Conservation (phyloP, 495 filamentous ascomycete genomes). For the Alectoria sarmentosa region DNA sequence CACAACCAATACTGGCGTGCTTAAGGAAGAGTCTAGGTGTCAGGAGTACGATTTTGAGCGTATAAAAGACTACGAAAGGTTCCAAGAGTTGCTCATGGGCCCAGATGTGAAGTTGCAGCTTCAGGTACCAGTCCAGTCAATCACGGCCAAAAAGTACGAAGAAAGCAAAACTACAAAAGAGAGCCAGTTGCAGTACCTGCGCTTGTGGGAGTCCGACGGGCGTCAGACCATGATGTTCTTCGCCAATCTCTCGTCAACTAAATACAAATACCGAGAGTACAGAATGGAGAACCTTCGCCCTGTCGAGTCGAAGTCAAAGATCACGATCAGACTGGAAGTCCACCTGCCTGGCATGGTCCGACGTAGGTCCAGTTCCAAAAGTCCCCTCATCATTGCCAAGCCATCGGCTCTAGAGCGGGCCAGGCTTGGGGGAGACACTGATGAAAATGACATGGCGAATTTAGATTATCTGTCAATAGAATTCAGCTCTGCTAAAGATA, state of each 20-base stretch:
- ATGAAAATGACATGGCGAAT: constrained; percentile 10
- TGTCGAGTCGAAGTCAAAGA: constrained; percentile 19
- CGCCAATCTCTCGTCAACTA: constrained; percentile 9
- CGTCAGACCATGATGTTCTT: constrained; percentile 19
- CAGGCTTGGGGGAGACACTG: not conserved
- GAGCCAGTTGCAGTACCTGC: constrained; percentile 17
- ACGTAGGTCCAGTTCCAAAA: constrained; percentile 18
- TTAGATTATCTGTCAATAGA: constrained; percentile 20
- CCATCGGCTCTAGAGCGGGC: not conserved
- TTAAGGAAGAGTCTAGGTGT: constrained; percentile 10
- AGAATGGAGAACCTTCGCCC: constrained; percentile 17
- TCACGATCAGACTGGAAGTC: constrained; percentile 10
- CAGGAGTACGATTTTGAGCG: constrained; percentile 18
- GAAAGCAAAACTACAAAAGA: constrained; percentile 6
- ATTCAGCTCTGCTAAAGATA: constrained; percentile 11
- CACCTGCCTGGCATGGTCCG: constrained; percentile 14
- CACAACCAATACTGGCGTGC: not conserved
- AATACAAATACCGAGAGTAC: constrained; percentile 19
- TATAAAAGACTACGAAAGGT: constrained; percentile 12
- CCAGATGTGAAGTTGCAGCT: constrained; percentile 13
- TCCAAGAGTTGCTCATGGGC: constrained; percentile 21
- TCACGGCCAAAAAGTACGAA: constrained; percentile 14
- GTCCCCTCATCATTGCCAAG: constrained; percentile 1
- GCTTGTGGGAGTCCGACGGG: constrained; percentile 16
- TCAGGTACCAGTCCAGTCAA: constrained; percentile 14